Percentiles rank a stretch among this genome's conserved stretches.
Evolutionary conservation across 225 moss, liverwort and hornwort species (phyloP).

Genomic region (Polytrichum commune): DNA sequence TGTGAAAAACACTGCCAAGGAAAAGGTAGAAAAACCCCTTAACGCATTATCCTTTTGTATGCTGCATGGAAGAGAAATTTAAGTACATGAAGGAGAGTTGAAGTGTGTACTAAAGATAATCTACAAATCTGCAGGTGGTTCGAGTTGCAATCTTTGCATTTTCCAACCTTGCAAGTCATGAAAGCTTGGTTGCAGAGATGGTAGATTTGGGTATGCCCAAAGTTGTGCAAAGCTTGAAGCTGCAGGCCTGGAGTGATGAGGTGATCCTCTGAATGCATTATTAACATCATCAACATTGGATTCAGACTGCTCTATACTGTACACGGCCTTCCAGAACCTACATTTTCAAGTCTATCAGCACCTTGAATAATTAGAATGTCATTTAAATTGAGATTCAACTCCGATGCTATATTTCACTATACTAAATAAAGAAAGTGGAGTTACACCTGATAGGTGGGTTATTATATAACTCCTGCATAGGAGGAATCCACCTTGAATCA

Average conservation of each 20-base stretch:
- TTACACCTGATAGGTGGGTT: background rate
- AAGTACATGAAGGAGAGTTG: too few species aligned
- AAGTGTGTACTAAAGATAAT: too few species aligned
- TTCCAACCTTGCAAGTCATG: slow-evolving; percentile 43
- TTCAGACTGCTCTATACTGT: background rate
- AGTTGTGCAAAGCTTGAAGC: slow-evolving; percentile 51
- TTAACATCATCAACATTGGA: background rate
- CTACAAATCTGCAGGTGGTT: slow-evolving; percentile 39
- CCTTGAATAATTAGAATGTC: too few species aligned
- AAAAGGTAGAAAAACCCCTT: slow-evolving; percentile 32
- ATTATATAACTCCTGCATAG: background rate
- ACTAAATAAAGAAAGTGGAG: too few species aligned
- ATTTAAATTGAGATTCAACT: too few species aligned
- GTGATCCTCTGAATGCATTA: slow-evolving; percentile 3
- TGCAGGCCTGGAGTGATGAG: slow-evolving; percentile 65
- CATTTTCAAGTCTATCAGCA: too few species aligned
- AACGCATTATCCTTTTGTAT: too few species aligned
- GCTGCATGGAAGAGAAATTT: too few species aligned
- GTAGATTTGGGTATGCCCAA: slow-evolving; percentile 53
- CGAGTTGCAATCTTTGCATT: slow-evolving; percentile 52
- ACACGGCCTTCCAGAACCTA: too few species aligned
- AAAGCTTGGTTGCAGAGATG: slow-evolving; percentile 44
- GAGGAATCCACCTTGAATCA: background rate
- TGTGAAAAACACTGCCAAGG: slow-evolving; percentile 52
- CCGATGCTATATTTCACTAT: too few species aligned